Conservation (phyloP, 2,329 filamentous ascomycete genomes). For the Bipolaris oryzae region DNA sequence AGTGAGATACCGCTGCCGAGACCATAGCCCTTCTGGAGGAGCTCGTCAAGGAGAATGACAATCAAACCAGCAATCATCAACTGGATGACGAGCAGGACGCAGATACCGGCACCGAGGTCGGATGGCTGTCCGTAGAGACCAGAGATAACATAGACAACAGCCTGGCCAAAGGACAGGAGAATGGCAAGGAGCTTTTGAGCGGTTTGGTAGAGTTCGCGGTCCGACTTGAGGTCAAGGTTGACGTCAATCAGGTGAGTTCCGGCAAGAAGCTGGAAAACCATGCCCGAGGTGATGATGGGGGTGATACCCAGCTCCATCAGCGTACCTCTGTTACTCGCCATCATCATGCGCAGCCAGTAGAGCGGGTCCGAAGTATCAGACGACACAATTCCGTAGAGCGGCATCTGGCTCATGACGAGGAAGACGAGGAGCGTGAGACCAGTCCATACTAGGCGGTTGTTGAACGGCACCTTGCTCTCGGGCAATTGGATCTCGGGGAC, state of each 20-base stretch:
- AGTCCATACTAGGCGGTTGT: conserved; percentile 70
- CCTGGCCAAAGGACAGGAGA: conserved; percentile 95
- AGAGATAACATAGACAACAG: conserved; percentile 97
- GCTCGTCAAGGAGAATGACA: conserved; percentile 98
- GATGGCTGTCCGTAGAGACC: conserved; percentile 91
- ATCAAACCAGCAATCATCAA: conserved; percentile 97
- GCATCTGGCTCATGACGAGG: conserved; percentile 99
- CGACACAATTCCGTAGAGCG: conserved; percentile 95
- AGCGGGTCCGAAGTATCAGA: conserved; percentile 94
- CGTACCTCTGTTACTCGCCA: conserved; percentile 97
- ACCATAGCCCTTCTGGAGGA: conserved; percentile 99
- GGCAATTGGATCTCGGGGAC: conserved; percentile 88
- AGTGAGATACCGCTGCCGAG: conserved; percentile 98
- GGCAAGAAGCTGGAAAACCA: conserved; percentile 99
- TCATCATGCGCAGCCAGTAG: conserved; percentile 99
- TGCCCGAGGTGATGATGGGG: conserved; percentile 98
- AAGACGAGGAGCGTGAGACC: conserved; percentile 88
- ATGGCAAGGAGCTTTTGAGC: conserved; percentile 93
- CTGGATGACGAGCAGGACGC: conserved; percentile 97
- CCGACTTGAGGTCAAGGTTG: conserved; percentile 99
- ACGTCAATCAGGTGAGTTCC: conserved; percentile 99
- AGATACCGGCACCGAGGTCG: conserved; percentile 96
- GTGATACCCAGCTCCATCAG: conserved; percentile 95
- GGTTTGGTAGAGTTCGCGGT: conserved; percentile 99
- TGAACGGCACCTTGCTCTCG: conserved; percentile 98